These are phyloP conservation scores for Thymus mandschuricus DNA, from an alignment of 257 asterid species.

Conservation along the genomic window DNA sequence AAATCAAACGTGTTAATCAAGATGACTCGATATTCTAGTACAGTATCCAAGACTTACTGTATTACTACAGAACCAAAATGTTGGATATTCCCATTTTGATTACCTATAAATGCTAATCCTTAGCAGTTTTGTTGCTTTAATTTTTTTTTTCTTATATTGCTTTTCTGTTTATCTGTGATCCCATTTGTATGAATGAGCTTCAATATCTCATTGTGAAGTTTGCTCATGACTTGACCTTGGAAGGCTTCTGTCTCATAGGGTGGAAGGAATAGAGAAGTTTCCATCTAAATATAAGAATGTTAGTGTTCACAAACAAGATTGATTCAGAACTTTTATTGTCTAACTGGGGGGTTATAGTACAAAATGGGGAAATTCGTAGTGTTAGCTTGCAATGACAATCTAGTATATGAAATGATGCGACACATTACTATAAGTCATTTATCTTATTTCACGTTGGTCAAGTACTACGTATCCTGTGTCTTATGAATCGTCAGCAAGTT, in stretches of 20 bases:
- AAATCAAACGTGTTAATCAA: neutral
- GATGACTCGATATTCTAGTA: neutral
- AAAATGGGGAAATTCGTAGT: neutral
- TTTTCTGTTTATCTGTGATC: constrained; percentile 1
- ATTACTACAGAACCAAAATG: neutral
- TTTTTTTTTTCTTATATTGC: neutral
- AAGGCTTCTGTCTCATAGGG: neutral
- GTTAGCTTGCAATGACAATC: neutral
- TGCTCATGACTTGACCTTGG: neutral
- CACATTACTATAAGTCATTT: constrained; percentile 3
- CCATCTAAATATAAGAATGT: neutral
- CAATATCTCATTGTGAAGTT: constrained; percentile 11
- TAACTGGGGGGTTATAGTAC: constrained; percentile 14
- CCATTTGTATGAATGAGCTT: constrained; percentile 13
- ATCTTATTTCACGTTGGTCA: neutral
- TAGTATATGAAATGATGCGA: neutral
- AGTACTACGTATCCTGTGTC: constrained; percentile 11
- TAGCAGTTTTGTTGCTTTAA: constrained; percentile 16
- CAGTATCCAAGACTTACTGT: neutral
- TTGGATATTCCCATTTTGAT: neutral
- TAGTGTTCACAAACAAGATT: neutral
- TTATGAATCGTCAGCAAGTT: neutral
- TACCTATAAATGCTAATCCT: neutral
- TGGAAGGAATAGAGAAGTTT: constrained; percentile 12
- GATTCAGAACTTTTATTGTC: neutral